Percentiles rank a stretch among this genome's conserved stretches.
phyloP scores from a whole-genome alignment of 1,284 basidiomycete species.

The Phellopilus nigrolimitatus region DNA sequence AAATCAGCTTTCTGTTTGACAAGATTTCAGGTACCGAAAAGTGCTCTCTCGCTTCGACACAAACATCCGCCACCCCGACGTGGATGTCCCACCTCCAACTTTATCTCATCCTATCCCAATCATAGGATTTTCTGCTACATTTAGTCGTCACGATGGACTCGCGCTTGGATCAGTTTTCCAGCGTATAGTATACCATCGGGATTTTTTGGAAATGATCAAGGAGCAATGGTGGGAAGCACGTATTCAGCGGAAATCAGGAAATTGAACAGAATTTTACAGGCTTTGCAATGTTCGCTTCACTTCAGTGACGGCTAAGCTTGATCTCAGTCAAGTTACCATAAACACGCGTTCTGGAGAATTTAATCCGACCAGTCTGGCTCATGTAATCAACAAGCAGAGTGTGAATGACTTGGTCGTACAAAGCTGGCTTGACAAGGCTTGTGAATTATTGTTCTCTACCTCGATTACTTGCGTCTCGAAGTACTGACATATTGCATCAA shows the following conservation, averaged over 20 bases:
- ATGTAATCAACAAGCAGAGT: conserved; percentile 73
- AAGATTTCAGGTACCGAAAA: conserved; percentile 58
- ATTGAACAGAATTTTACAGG: conserved; percentile 41
- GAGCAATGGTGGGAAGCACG: conserved; percentile 68
- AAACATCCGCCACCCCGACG: conserved; percentile 52
- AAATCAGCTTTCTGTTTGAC: conserved; percentile 3
- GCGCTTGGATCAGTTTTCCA: conserved; percentile 88
- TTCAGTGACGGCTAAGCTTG: conserved; percentile 68
- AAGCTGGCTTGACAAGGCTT: conserved; percentile 78
- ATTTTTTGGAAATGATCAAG: conserved; percentile 90
- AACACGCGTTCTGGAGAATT: conserved; percentile 75
- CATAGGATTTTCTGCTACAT: conserved; percentile 94
- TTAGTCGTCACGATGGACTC: conserved; percentile 87
- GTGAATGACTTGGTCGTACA: conserved; percentile 76
- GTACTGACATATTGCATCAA: conserved; percentile 26
- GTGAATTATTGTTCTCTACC: conserved; percentile 34
- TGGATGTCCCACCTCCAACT: conserved; percentile 31
- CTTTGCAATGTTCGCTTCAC: conserved; percentile 83
- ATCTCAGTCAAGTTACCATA: conserved; percentile 64
- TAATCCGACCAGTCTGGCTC: conserved; percentile 67
- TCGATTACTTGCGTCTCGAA: conserved; percentile 11
- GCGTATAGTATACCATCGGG: conserved; percentile 91
- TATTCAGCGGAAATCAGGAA: not conserved
- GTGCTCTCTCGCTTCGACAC: conserved; percentile 75
- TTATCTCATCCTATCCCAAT: conserved; percentile 66